Base-by-base conservation (phyloP, 805 yeast genomes). In the Brettanomyces nanus region DNA sequence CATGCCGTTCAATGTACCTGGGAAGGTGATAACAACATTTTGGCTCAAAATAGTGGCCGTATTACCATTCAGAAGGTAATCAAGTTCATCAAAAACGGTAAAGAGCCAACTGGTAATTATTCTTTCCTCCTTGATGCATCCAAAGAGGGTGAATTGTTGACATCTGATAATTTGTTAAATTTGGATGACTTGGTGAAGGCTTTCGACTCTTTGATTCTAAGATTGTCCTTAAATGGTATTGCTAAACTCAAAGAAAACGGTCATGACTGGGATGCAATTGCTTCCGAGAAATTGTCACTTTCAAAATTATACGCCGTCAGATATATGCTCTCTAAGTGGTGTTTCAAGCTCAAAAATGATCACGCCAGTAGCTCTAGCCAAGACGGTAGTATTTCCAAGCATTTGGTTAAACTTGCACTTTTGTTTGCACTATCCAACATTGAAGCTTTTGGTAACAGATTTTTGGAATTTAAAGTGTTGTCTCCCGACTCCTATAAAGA, bases 1-100 rank as follows among this genome's bases (percentile, higher is more conserved):
- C 90, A 95, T 85, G 95, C 84, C n/a, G 96, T 89, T 29, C 96
- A 89, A 65, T 87, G 95, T 62, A 89, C 97, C 15, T 89, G 97
- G 97, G 97, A 89, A 66, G 97, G 97, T 61, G 97, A 89, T 61
- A 89, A 89, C 66, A 87, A 79, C 53, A 81, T 89, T 31, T 69
- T 89, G 46, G 83, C 87, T 2, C 76, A 85, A 61, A 80, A 86
- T 38, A 75, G 86, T 42, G 97, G 95, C 41, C 79, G 90, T 58
- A 76, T 92, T 19, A 66, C 80, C 28, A 65, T 79, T 45, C 81
- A 74, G 58, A 61, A 65, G 41, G 68, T 69, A 19, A 54, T 63
- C 36, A 50, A 53, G 5, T 45, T 41, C 23, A 45, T 63, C 26
- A 60, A 63, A 36, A 58, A 63, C 38, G 73, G 72, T 40, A 65